Conservation (phyloP, 257 asterid genomes). For the Nicotiana obtusifolia region DNA sequence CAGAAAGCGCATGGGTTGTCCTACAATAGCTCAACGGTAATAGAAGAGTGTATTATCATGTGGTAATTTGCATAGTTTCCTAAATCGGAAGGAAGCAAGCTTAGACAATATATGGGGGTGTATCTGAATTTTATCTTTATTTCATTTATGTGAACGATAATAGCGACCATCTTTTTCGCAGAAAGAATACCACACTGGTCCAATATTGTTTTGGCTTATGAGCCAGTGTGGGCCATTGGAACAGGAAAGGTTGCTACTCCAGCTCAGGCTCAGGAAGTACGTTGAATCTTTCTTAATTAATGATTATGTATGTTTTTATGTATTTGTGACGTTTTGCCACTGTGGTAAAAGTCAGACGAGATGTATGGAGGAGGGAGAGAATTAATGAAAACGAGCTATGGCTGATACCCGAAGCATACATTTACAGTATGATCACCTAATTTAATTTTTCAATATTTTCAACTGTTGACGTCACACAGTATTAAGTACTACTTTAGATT, state of each 20-base stretch:
- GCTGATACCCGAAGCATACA: too few relatives aligned
- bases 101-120: not conserved
- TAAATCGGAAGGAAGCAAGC: not conserved
- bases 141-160: not conserved
- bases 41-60: not conserved
- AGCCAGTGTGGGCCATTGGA: constrained; percentile 53
- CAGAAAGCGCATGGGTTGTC: not conserved
- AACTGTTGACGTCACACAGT: not conserved
- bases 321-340: not conserved
- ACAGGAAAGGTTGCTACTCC: constrained; percentile 50
- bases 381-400: too few relatives aligned
- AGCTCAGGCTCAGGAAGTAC: constrained; percentile 44
- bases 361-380: too few relatives aligned
- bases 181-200: constrained; percentile 33
- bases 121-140: not conserved
- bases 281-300: constrained; percentile 6
- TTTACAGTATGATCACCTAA: not conserved
- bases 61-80: not conserved
- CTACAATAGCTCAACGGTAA: not conserved
- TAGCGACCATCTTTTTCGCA: constrained; percentile 13
- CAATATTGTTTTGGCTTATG: constrained; percentile 39
- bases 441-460: not conserved
- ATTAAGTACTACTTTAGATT: not conserved
- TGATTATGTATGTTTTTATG: not conserved
- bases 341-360: too few relatives aligned